A percentile compares a stretch with the other conserved stretches of the same genome.
Conservation (phyloP, 257 asterid species). For the Dorcoceras hygrometricum region DNA sequence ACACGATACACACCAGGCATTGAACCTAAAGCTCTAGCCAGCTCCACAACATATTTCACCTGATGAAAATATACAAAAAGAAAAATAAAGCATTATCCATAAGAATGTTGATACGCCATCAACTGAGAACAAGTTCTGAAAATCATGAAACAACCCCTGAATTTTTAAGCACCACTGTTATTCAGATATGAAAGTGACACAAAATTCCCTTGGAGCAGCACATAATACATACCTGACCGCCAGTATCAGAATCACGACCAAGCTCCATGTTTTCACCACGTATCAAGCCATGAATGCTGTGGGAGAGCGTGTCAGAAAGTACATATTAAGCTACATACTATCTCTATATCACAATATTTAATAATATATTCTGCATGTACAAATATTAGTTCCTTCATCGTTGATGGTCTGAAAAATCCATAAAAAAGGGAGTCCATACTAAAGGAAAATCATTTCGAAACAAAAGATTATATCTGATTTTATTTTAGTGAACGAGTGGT, state of each 20-base stretch:
- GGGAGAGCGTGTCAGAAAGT: not conserved
- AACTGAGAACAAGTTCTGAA: slow-evolving; percentile 2
- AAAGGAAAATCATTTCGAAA: not conserved
- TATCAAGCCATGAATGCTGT: slow-evolving; percentile 34
- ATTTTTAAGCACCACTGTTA: not conserved
- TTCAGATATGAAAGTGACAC: not conserved
- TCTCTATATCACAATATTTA: not conserved
- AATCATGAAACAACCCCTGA: slow-evolving; percentile 8
- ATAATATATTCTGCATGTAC: slow-evolving; percentile 1
- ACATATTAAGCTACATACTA: not conserved
- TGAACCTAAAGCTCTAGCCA: slow-evolving; percentile 31
- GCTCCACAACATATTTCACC: slow-evolving; percentile 33
- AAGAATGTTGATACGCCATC: slow-evolving; percentile 14
- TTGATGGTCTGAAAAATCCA: not conserved
- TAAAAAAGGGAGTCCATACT: not conserved
- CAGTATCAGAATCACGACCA: slow-evolving; percentile 39
- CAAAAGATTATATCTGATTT: not conserved
- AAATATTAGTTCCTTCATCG: not conserved
- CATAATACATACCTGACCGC: slow-evolving; percentile 30
- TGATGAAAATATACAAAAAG: slow-evolving; percentile 4
- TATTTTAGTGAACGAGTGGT: slow-evolving; percentile 1
- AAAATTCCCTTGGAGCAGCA: not conserved
- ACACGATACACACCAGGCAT: slow-evolving; percentile 38
- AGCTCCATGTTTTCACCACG: slow-evolving; percentile 40
- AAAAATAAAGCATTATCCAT: not conserved